Conservation (phyloP, 1,139 yeast genomes). For the Diutina neorugosa region DNA sequence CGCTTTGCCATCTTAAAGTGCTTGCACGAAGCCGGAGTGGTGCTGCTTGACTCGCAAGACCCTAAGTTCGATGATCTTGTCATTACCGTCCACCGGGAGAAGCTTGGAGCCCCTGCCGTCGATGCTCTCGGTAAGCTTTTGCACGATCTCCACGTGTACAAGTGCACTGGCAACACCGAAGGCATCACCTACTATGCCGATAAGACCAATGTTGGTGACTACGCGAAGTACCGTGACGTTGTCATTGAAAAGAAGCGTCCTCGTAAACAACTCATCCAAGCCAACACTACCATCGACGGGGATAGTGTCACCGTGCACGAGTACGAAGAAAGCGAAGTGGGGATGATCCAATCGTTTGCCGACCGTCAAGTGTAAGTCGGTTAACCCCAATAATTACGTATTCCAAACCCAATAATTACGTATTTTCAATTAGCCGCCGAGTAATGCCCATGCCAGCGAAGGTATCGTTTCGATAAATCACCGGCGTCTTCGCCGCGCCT, state of each 20-base stretch:
- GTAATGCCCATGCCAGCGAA: too few species aligned
- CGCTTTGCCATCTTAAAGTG: slow-evolving; percentile 74
- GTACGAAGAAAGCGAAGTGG: slow-evolving; percentile 63
- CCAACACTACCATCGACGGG: slow-evolving; percentile 42
- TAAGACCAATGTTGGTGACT: slow-evolving; percentile 57
- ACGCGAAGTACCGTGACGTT: slow-evolving; percentile 52
- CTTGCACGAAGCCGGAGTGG: slow-evolving; percentile 59
- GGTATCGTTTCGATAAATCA: neutral
- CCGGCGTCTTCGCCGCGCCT: neutral
- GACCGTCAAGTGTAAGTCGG: slow-evolving; percentile 37
- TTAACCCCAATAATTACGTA: too few species aligned
- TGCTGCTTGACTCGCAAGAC: slow-evolving; percentile 36
- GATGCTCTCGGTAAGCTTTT: slow-evolving; percentile 64
- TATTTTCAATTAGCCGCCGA: too few species aligned
- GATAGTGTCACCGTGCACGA: slow-evolving; percentile 46
- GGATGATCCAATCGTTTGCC: slow-evolving; percentile 66
- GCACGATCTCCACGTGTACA: slow-evolving; percentile 61
- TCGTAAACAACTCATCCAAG: slow-evolving; percentile 74
- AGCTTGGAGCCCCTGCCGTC: slow-evolving; percentile 58
- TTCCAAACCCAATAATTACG: too few species aligned
- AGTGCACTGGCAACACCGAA: slow-evolving; percentile 58
- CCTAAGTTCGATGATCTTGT: slow-evolving; percentile 46
- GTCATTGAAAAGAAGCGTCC: slow-evolving; percentile 68
- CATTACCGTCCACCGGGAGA: slow-evolving; percentile 44
- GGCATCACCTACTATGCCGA: slow-evolving; percentile 55